A percentile compares a stretch with the other conserved stretches of the same genome.
These are phyloP conservation scores for Aspergillus incahuasiensis DNA, from an alignment of 495 filamentous ascomycete genomes.

Conservation along the genomic window DNA sequence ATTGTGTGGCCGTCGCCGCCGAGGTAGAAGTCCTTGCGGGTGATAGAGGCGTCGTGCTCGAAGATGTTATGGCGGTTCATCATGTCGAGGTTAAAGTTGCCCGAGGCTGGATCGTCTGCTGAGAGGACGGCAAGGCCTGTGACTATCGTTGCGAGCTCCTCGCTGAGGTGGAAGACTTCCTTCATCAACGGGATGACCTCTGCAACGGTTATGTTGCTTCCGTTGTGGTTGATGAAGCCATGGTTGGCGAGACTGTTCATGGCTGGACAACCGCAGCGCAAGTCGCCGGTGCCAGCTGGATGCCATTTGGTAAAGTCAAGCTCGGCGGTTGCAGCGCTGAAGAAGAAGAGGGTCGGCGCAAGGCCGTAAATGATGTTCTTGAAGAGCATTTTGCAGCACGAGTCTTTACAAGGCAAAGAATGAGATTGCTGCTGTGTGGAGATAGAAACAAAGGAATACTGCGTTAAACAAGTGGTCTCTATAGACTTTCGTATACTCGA, in stretches of 20 bases:
- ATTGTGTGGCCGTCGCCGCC: neutral
- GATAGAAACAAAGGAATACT: too few relatives aligned
- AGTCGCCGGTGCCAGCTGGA: neutral
- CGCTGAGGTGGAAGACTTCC: neutral
- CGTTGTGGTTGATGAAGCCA: slow-evolving; percentile 3
- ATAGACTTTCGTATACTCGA: neutral
- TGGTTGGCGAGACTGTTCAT: slow-evolving; percentile 4
- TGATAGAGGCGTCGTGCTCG: slow-evolving; percentile 2
- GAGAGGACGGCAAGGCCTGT: neutral
- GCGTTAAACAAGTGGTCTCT: neutral
- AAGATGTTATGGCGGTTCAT: slow-evolving; percentile 1
- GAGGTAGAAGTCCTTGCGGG: neutral
- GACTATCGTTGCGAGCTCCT: slow-evolving; percentile 1
- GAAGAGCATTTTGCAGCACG: neutral
- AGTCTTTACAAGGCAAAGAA: neutral
- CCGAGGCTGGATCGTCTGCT: neutral
- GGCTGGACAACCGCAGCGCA: slow-evolving; percentile 1
- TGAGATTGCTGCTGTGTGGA: neutral
- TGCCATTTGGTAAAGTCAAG: neutral
- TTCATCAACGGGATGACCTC: neutral
- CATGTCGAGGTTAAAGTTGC: neutral
- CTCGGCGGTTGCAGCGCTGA: neutral
- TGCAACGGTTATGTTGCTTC: neutral
- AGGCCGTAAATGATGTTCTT: neutral
- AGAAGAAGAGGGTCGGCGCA: neutral